A percentile compares a stretch with the other conserved stretches of the same genome.
Conservation (phyloP, 2,329 filamentous ascomycete genomes). For the Fusarium sp. region DNA sequence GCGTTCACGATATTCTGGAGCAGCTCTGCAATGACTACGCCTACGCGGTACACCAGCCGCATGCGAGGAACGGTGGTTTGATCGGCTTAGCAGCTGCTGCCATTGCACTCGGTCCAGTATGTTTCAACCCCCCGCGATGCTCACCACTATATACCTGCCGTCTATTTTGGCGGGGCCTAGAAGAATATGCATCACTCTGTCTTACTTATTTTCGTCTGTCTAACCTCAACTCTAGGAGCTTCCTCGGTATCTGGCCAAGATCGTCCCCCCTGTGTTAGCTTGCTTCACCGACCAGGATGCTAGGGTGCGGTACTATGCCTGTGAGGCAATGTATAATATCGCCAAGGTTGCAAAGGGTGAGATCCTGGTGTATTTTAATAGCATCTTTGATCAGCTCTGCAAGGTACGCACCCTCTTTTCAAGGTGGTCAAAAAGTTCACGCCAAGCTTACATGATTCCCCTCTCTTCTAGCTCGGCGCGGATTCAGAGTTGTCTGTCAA, state of each 20-base stretch:
- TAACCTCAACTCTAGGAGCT: conserved; percentile 73
- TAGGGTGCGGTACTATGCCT: conserved; percentile 96
- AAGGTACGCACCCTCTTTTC: conserved; percentile 70
- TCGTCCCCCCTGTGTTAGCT: conserved; percentile 94
- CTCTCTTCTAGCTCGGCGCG: conserved; percentile 78
- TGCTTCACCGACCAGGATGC: conserved; percentile 99
- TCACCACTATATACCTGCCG: neutral
- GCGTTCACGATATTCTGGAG: conserved; percentile 88
- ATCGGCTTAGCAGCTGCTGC: conserved; percentile 96
- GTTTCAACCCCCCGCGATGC: conserved; percentile 50
- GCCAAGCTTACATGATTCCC: neutral
- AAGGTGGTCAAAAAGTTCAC: neutral
- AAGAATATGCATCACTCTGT: neutral
- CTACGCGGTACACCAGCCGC: conserved; percentile 95
- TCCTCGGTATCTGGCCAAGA: conserved; percentile 89
- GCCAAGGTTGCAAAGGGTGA: conserved; percentile 99
- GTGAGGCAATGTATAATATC: conserved; percentile 99
- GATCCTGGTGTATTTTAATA: conserved; percentile 96
- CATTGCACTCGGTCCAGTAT: conserved; percentile 91
- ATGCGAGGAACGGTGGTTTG: conserved; percentile 94
- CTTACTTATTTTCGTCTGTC: neutral
- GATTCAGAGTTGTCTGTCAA: conserved; percentile 98
- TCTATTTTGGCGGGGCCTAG: neutral
- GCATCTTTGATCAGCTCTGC: conserved; percentile 96
- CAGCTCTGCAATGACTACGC: conserved; percentile 98